Percentiles rank a stretch among this genome's conserved stretches.
Conservation (phyloP, 768 basidiomycete genomes). For the Tylopilus sp. region DNA sequence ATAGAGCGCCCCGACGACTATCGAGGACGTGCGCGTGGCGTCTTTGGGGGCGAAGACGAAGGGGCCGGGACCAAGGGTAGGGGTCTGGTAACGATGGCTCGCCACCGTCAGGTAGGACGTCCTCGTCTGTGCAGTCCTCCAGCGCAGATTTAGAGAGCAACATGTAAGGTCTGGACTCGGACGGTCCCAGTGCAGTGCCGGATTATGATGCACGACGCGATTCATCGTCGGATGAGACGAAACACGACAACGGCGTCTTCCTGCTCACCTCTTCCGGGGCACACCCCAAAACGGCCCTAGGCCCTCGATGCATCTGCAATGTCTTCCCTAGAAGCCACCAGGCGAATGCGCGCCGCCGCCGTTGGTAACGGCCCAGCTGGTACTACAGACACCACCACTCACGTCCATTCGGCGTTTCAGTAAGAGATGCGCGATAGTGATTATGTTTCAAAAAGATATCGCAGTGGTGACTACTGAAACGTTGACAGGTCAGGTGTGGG, state of each 20-base stretch:
- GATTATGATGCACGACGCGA: too few relatives aligned
- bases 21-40: conserved; percentile 47
- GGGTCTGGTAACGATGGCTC: conserved; percentile 65
- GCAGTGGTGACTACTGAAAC: too few relatives aligned
- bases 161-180: conserved; percentile 45
- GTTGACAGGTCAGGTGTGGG: too few relatives aligned
- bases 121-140: conserved; percentile 35
- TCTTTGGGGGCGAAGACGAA: conserved; percentile 63
- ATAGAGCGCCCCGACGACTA: too few relatives aligned
- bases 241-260: background rate
- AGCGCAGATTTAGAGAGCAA: conserved; percentile 50
- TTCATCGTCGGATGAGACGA: background rate
- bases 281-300: background rate
- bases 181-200: background rate
- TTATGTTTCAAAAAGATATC: too few relatives aligned
- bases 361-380: background rate
- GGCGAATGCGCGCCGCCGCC: background rate
- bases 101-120: conserved; percentile 16
- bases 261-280: conserved; percentile 35
- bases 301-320: background rate
- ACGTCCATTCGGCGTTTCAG: background rate
- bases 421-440: too few relatives aligned
- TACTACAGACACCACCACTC: background rate
- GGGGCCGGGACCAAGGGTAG: conserved; percentile 66
- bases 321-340: background rate